These are phyloP conservation scores for Kickxella alabastrina DNA, from an alignment of 192 early-diverging fungal genomes.

Conservation along the genomic window DNA sequence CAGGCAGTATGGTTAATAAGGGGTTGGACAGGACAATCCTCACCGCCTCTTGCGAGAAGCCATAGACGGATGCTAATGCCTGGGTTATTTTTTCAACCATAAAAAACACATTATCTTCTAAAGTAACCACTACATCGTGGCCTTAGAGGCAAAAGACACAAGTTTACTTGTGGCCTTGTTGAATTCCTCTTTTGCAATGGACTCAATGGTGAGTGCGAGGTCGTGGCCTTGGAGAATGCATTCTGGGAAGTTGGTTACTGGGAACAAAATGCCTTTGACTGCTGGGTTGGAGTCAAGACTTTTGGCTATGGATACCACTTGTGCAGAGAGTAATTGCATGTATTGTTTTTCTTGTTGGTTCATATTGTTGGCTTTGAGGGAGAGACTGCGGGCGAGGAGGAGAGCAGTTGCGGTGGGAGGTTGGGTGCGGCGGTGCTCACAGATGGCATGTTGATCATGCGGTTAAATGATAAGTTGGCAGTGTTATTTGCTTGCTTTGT, in stretches of 20 bases:
- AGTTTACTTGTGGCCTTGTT: constrained; percentile 9
- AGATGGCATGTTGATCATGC: too few relatives aligned
- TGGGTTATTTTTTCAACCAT: constrained; percentile 5
- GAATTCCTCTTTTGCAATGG: constrained; percentile 12
- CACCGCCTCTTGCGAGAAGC: constrained; percentile 23
- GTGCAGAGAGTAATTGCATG: too few relatives aligned
- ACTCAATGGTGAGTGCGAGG: constrained; percentile 12
- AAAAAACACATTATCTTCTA: too few relatives aligned
- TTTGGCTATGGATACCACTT: constrained; percentile 4
- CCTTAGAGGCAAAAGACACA: constrained; percentile 9
- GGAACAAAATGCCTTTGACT: constrained; percentile 16
- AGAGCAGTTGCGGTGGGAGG: too few relatives aligned
- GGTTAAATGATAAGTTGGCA: too few relatives aligned
- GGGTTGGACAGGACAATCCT: constrained; percentile 29
- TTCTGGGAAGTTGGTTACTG: constrained; percentile 29
- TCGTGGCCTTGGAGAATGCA: constrained; percentile 11
- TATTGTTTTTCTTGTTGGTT: too few relatives aligned
- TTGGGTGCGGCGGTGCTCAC: too few relatives aligned
- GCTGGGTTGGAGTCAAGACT: constrained; percentile 17
- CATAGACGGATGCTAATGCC: constrained; percentile 20
- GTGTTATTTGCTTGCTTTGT: too few relatives aligned
- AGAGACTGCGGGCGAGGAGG: too few relatives aligned
- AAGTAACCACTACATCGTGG: too few relatives aligned
- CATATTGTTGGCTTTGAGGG: too few relatives aligned
- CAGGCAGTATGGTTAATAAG: constrained; percentile 9